Evolutionary conservation across 345 rosid species (phyloP).

Genomic region (Excoecaria agallocha): DNA sequence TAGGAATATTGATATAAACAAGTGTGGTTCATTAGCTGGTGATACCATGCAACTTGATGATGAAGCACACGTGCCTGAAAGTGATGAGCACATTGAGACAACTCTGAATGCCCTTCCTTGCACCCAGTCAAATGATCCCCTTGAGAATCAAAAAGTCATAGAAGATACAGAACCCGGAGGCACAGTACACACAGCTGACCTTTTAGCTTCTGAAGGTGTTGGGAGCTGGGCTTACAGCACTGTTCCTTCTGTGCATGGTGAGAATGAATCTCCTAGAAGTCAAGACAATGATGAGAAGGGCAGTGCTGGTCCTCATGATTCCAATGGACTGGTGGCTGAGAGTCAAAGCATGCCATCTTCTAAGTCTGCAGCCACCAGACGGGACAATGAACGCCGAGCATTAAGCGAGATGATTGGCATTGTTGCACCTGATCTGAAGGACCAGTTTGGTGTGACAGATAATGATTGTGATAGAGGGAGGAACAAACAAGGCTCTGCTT

Average conservation of each 20-base stretch:
- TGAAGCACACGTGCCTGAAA: slow-evolving; percentile 50
- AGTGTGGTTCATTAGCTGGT: slow-evolving; percentile 39
- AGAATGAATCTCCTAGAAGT: slow-evolving; percentile 55
- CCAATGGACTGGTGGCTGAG: slow-evolving; percentile 46
- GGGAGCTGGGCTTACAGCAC: slow-evolving; percentile 92
- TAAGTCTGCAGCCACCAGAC: slow-evolving; percentile 28
- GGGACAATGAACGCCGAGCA: slow-evolving; percentile 41
- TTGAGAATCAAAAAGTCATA: slow-evolving; percentile 33
- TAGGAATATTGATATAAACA: slow-evolving; percentile 38
- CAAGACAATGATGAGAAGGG: slow-evolving; percentile 47
- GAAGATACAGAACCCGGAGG: slow-evolving; percentile 67
- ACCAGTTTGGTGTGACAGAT: slow-evolving; percentile 36
- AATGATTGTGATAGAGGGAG: slow-evolving; percentile 30
- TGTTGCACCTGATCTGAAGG: slow-evolving; percentile 61
- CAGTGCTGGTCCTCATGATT: slow-evolving; percentile 36
- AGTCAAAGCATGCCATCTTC: slow-evolving; percentile 58
- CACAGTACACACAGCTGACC: slow-evolving; percentile 71
- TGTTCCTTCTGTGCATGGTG: slow-evolving; percentile 76
- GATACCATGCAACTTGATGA: slow-evolving; percentile 87
- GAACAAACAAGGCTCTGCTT: slow-evolving; percentile 34
- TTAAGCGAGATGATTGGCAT: slow-evolving; percentile 63
- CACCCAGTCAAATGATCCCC: slow-evolving; percentile 33
- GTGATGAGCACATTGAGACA: slow-evolving; percentile 35
- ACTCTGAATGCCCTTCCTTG: slow-evolving; percentile 22
- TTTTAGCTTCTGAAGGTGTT: slow-evolving; percentile 76